Percentiles rank a stretch among this genome's conserved stretches.
Conservation (phyloP, 1,284 basidiomycete species). For the Cutaneotrichosporon arboriforme region DNA sequence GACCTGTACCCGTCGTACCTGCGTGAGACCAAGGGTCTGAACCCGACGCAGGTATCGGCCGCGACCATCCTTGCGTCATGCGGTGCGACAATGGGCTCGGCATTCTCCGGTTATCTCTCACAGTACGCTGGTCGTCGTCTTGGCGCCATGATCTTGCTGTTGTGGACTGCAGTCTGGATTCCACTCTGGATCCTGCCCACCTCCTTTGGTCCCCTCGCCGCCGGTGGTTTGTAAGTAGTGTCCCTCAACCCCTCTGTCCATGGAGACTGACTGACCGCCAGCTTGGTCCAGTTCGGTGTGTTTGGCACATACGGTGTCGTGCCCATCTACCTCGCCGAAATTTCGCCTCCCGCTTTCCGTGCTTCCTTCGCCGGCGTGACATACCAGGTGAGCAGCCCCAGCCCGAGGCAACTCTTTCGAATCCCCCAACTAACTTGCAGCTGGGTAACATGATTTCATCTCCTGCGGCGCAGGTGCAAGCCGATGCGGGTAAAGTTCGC, state of each 20-base stretch:
- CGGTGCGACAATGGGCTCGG: constrained; percentile 72
- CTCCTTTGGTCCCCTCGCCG: constrained; percentile 38
- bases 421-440: not conserved
- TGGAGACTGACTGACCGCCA: constrained; percentile 1
- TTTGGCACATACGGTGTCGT: constrained; percentile 59
- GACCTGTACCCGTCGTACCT: constrained; percentile 30
- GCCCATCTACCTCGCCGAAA: constrained; percentile 64
- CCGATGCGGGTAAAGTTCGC: constrained; percentile 55
- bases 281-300: constrained; percentile 74
- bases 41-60: constrained; percentile 60
- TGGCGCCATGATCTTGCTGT: constrained; percentile 47
- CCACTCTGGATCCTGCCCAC: constrained; percentile 75
- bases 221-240: constrained; percentile 32
- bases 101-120: constrained; percentile 67
- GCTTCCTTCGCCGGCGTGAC: constrained; percentile 88
- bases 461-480: constrained; percentile 86
- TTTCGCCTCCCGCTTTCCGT: constrained; percentile 76
- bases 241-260: not conserved
- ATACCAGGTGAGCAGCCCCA: constrained; percentile 56
- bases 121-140: constrained; percentile 85
- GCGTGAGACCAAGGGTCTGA: constrained; percentile 29
- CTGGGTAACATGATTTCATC: constrained; percentile 68
- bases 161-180: constrained; percentile 52
- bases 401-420: no score
- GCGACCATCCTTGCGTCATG: constrained; percentile 76